Percentiles rank a stretch among this genome's conserved stretches.
Evolutionary conservation across 768 basidiomycete genomes (phyloP).

Genomic region (Amanita polypyramis): DNA sequence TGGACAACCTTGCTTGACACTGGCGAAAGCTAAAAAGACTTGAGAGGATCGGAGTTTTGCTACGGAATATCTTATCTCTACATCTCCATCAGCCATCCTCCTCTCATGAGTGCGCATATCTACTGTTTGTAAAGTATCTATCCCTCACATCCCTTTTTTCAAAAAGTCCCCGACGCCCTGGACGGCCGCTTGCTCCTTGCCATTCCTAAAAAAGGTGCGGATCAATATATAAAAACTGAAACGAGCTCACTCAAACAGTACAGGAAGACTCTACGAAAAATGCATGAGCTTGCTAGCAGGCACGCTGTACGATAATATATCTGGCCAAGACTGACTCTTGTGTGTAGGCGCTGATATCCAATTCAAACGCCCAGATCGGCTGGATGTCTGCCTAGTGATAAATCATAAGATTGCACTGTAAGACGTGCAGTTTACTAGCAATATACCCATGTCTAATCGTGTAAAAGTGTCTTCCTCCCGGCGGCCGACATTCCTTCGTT

Average conservation of each 20-base stretch:
- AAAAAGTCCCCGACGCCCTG: constrained; percentile 60
- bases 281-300: constrained; percentile 79
- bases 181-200: constrained; percentile 86
- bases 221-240: background rate
- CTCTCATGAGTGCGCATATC: constrained; percentile 3
- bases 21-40: background rate
- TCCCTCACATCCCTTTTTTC: constrained; percentile 1
- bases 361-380: constrained; percentile 75
- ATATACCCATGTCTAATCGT: background rate
- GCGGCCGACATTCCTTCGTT: constrained; percentile 97
- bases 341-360: constrained; percentile 85
- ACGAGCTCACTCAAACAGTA: background rate
- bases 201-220: constrained; percentile 91
- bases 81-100: background rate
- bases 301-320: constrained; percentile 20
- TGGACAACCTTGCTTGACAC: background rate
- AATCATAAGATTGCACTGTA: constrained; percentile 94
- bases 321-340: constrained; percentile 8
- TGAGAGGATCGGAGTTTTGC: background rate
- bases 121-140: background rate
- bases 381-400: constrained; percentile 89
- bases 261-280: constrained; percentile 86
- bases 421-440: constrained; percentile 17
- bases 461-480: constrained; percentile 82
- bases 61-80: background rate